Conservation (phyloP, 495 filamentous ascomycete genomes). For the Trichoderma virens region DNA sequence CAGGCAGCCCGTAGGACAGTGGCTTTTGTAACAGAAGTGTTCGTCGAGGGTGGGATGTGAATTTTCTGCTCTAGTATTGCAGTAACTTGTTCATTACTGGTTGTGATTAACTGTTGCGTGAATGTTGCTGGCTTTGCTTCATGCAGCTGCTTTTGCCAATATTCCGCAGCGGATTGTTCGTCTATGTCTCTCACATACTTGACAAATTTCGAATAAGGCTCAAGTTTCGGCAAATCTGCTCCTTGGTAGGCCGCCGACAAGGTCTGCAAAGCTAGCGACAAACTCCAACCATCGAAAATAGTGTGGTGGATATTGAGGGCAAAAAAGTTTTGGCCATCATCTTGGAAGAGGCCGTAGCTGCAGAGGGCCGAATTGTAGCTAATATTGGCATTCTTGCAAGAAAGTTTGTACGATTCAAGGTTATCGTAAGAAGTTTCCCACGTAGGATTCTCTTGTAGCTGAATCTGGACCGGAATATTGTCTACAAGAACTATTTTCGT, state of each 20-base stretch:
- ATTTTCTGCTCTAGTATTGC: neutral
- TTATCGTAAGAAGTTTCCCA: neutral
- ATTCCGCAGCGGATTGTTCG: neutral
- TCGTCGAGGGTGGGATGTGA: constrained; percentile 8
- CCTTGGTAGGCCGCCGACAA: neutral
- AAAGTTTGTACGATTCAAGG: neutral
- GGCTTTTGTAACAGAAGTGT: constrained; percentile 20
- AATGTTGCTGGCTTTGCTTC: neutral
- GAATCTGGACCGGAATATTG: neutral
- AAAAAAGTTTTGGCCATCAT: constrained; percentile 24
- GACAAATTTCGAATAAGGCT: neutral
- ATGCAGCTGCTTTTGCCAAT: neutral
- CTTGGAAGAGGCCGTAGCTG: constrained; percentile 18
- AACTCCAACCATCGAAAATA: constrained; percentile 3
- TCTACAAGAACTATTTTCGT: constrained; percentile 48
- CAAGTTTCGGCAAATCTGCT: neutral
- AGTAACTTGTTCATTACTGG: neutral
- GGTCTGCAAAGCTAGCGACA: neutral
- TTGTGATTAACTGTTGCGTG: neutral
- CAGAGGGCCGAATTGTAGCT: constrained; percentile 11
- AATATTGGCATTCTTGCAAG: neutral
- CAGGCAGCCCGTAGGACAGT: constrained; percentile 41
- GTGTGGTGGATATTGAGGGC: constrained; percentile 35
- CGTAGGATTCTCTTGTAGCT: neutral
- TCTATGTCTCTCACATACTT: neutral